These are phyloP conservation scores for Bipolaris bicolor DNA, from an alignment of 2,329 filamentous ascomycete genomes.

Conservation along the genomic window DNA sequence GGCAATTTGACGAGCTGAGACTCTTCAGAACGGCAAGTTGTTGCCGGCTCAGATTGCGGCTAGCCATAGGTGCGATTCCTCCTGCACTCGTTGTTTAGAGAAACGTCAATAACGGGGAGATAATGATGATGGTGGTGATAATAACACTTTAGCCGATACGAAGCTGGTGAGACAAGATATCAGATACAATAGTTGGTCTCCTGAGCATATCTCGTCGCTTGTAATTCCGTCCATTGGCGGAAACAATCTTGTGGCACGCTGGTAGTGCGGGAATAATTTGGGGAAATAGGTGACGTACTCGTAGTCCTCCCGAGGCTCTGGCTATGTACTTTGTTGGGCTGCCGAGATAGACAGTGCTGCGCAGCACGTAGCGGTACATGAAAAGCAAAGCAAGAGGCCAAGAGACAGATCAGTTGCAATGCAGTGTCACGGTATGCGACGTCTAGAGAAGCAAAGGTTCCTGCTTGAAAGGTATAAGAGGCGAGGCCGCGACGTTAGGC, in stretches of 20 bases:
- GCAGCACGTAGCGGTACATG: neutral
- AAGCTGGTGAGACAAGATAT: neutral
- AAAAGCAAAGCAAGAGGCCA: neutral
- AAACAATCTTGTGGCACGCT: no score
- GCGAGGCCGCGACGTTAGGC: neutral
- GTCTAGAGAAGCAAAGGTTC: neutral
- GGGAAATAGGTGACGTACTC: no score
- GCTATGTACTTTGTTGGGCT: no score
- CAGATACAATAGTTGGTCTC: neutral
- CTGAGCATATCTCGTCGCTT: neutral
- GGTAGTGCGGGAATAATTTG: no score
- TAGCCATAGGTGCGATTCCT: neutral
- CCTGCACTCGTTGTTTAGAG: neutral
- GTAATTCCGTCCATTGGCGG: no score
- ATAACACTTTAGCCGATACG: neutral
- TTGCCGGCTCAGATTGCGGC: neutral
- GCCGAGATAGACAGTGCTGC: neutral
- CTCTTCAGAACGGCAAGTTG: neutral
- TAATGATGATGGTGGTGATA: neutral
- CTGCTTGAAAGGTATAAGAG: neutral
- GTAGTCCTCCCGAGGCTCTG: no score
- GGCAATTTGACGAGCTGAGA: neutral
- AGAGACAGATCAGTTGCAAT: neutral
- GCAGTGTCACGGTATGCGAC: neutral
- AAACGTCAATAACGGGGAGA: neutral